Conservation (phyloP, 176 grass and related monocot species). For the bread wheat (Triticum aestivum) region DNA sequence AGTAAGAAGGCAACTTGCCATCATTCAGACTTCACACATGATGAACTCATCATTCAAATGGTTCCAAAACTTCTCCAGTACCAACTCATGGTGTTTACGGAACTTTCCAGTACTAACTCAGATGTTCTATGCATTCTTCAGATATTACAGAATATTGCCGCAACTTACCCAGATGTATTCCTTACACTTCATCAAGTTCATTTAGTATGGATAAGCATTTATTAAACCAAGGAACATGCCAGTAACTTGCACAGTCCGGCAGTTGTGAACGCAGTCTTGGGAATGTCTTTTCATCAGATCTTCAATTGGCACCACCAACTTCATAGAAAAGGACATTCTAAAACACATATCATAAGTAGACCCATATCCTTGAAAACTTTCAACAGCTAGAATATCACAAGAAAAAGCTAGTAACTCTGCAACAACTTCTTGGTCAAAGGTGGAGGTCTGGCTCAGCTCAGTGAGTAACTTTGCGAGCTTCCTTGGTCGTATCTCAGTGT, state of each 20-base stretch:
- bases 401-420: background rate
- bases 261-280: background rate
- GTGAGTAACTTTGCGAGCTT: background rate
- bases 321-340: background rate
- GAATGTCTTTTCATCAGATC: background rate
- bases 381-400: background rate
- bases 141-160: too few relatives aligned
- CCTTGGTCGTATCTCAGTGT: background rate
- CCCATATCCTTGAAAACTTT: background rate
- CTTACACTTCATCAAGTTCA: background rate
- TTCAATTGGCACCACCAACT: background rate
- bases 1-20: too few relatives aligned
- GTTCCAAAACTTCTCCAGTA: too few relatives aligned
- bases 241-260: background rate
- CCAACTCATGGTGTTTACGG: too few relatives aligned
- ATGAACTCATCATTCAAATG: too few relatives aligned
- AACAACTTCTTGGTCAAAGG: background rate
- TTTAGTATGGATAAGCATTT: background rate
- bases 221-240: background rate
- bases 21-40: too few relatives aligned
- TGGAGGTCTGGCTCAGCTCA: background rate
- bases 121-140: background rate
- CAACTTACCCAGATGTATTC: background rate
- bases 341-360: background rate
- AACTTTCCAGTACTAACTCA: too few relatives aligned